Conservation (phyloP, 225 moss, liverwort and hornwort species). For the Thuidium tamariscinum region DNA sequence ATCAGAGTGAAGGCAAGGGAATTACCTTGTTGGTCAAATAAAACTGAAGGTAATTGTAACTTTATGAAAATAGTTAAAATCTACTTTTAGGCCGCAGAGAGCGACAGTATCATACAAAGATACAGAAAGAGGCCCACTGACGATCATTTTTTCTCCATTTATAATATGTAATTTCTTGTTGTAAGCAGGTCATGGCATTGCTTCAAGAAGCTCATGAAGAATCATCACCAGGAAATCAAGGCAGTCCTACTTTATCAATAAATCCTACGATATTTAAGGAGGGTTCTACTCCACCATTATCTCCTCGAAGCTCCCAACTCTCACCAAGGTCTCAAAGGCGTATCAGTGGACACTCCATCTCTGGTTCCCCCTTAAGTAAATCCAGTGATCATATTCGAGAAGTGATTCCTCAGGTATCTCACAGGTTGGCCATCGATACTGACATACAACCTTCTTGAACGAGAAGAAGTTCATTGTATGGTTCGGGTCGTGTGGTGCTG, state of each 20-base stretch:
- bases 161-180: background rate
- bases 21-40: too few species aligned
- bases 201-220: slow-evolving; percentile 79
- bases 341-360: slow-evolving; percentile 46
- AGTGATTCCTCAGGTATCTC: slow-evolving; percentile 93
- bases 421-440: slow-evolving; percentile 62
- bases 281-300: slow-evolving; percentile 81
- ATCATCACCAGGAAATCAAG: slow-evolving; percentile 3
- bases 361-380: slow-evolving; percentile 83
- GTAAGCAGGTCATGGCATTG: slow-evolving; percentile 64
- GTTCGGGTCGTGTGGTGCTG: slow-evolving; percentile 15
- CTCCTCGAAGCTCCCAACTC: slow-evolving; percentile 71
- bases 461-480: slow-evolving; percentile 49
- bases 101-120: background rate
- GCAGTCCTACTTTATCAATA: slow-evolving; percentile 39
- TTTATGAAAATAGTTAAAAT: background rate
- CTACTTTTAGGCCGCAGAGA: background rate
- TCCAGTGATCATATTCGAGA: slow-evolving; percentile 70
- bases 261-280: slow-evolving; percentile 52
- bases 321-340: slow-evolving; percentile 88
- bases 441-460: slow-evolving; percentile 50
- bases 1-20: too few species aligned
- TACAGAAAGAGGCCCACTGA: too few species aligned
- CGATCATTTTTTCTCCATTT: background rate
- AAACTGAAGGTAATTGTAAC: too few species aligned